Base-by-base conservation (phyloP, 2,329 filamentous ascomycete species). In the Parastagonospora avenae region DNA sequence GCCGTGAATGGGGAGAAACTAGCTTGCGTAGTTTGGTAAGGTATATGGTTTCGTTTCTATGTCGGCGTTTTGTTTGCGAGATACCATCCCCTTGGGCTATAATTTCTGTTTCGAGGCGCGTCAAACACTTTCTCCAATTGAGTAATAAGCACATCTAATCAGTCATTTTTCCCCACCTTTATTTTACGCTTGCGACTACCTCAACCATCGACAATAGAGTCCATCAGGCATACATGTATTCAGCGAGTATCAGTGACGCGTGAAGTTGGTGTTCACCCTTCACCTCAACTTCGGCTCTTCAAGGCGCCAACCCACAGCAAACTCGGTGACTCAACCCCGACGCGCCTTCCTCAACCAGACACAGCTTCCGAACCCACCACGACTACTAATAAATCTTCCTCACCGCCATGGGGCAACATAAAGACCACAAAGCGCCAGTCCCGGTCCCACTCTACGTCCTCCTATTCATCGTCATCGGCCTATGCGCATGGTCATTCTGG, bases 401-500 rank as follows among this genome's bases (percentile, higher is more conserved):
- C 19, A n/a, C 12, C 5, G 27, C 9, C 4, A 39, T 27, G 37
- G 8, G 16, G 27, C 16, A 39, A 10, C 15, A 10, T 16, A 39
- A 16, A 8, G 16, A n/a, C 6, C 19, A 40, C 35, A 27, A 30
- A 2, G 36, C 28, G 15, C 27, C 45, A 14, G 35, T 50, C 8
- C 35, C 54, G 1, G 12, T 19, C 4, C 48, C 60, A 4, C 41
- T 60, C 3, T 63, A 59, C 29, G 31, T 62, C 4, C 58, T 68
- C 10, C 19, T 64, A 12, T 27, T 55, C 27, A 30, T 70, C 30
- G 46, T 42, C 1, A 35, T 54, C n/a, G 38, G 53, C n/a, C 37
- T 66, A 35, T 56, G 57, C 49, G 31, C 39, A 16, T 70, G 54
- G 40, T 63, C 51, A 42, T 59, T 56, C 45, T 67, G 55, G 37